Evolutionary conservation across 176 grass and related monocot species (phyloP).

Genomic region (Elymus sibiricus): DNA sequence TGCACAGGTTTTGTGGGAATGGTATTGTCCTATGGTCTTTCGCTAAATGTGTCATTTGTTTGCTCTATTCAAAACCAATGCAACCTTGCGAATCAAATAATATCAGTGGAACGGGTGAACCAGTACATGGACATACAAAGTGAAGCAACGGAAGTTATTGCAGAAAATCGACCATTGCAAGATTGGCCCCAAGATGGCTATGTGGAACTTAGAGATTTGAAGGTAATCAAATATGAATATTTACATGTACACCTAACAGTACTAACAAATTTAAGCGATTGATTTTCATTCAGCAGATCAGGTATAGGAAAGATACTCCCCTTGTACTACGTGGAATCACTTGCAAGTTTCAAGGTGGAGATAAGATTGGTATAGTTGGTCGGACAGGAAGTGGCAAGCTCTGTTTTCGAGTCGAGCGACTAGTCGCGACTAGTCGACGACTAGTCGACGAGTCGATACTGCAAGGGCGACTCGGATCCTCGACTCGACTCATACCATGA

Average conservation of each 20-base stretch:
- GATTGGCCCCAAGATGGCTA: slow-evolving; percentile 78
- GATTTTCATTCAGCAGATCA: slow-evolving; percentile 60
- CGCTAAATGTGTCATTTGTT: slow-evolving; percentile 70
- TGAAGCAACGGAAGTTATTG: slow-evolving; percentile 65
- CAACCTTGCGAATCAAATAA: slow-evolving; percentile 68
- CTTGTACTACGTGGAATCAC: slow-evolving; percentile 74
- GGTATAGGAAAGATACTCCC: slow-evolving; percentile 66
- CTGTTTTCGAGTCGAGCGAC: too few species aligned
- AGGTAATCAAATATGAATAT: slow-evolving; percentile 45
- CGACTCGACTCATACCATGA: too few species aligned
- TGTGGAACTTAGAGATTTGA: slow-evolving; percentile 72
- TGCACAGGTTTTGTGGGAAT: slow-evolving; percentile 86
- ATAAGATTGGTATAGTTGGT: slow-evolving; percentile 91
- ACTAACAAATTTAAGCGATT: slow-evolving; percentile 1
- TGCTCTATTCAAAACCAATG: slow-evolving; percentile 88
- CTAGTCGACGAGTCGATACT: too few species aligned
- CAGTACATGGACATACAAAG: slow-evolving; percentile 87
- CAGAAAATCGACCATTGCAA: slow-evolving; percentile 43
- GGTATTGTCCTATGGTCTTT: slow-evolving; percentile 93
- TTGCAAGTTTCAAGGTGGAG: slow-evolving; percentile 72
- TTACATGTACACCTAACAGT: not conserved
- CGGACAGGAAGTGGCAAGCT: slow-evolving; percentile 98
- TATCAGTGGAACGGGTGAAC: slow-evolving; percentile 93
- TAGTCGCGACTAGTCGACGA: too few species aligned
- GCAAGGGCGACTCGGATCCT: too few species aligned